A percentile compares a stretch with the other conserved stretches of the same genome.
Evolutionary conservation across 1,284 basidiomycete species (phyloP).

Genomic region (Ceratobasidium sp.): DNA sequence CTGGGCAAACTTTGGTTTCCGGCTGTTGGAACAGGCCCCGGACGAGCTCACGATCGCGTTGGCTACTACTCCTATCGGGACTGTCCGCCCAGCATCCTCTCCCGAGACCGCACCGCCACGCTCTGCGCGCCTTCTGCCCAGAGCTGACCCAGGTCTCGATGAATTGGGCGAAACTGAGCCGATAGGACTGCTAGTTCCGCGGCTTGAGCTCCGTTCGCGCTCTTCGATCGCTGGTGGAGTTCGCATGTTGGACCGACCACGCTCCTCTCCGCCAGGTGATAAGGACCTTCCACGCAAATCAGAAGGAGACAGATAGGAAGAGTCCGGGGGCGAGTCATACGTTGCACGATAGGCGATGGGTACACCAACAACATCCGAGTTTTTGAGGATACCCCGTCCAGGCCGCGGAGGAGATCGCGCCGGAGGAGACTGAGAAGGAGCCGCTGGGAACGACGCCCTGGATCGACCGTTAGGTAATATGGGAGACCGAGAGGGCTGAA

Average conservation of each 20-base stretch:
- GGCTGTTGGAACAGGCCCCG: constrained; percentile 26
- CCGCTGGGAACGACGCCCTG: constrained; percentile 1
- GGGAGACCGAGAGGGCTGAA: constrained; percentile 12
- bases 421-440: constrained; percentile 28
- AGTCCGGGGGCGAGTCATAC: constrained; percentile 8
- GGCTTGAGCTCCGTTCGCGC: constrained; percentile 40
- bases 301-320: constrained; percentile 30
- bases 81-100: constrained; percentile 23
- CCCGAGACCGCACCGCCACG: constrained; percentile 13
- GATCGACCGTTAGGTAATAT: constrained; percentile 5
- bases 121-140: constrained; percentile 29
- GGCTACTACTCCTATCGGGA: constrained; percentile 26
- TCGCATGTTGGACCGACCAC: constrained; percentile 41
- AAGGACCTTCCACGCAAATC: constrained; percentile 25
- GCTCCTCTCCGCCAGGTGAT: constrained; percentile 32
- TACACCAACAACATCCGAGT: constrained; percentile 4
- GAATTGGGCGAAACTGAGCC: constrained; percentile 41
- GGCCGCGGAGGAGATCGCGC: constrained; percentile 31
- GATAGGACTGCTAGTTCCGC: constrained; percentile 41
- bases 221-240: constrained; percentile 40
- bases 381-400: constrained; percentile 35
- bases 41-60: constrained; percentile 37
- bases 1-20: constrained; percentile 36
- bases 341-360: constrained; percentile 24
- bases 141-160: constrained; percentile 24